Evolutionary conservation across 1,139 yeast genomes (phyloP), one percentile per base, ranked within the genome.

Genomic region (Meyerozyma sp.): DNA sequence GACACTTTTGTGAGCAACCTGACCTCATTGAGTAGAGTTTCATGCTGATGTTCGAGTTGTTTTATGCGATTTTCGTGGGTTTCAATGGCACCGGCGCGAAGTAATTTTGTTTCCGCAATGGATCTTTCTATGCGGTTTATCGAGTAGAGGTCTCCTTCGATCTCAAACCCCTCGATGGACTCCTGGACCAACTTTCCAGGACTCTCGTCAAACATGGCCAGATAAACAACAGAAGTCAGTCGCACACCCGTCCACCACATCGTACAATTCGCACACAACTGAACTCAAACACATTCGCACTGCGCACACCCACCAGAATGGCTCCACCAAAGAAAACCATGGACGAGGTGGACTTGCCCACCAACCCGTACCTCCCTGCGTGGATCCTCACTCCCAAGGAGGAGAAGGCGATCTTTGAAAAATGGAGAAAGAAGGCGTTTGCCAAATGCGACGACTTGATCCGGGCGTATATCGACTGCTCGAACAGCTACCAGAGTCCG

Each of bases 311-410:
- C 5, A 2, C 6, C 29, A 27, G 2, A 2, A 11, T 20, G 37
- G 25, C 37, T 10, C 37, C 37, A 21, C 37, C 42, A 14, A 66
- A 70, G 52, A 70, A 70, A 48, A 59, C 70, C 16, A 69, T 58
- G 49, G 72, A 66, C 32, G 73, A 66, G 39, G 63, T 69, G 7
- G 73, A 69, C 32, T 62, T 73, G 40, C 75, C 72, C 38, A 62
- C 73, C 9, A 70, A 73, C 53, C 77, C 77, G 26, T 66, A 65
- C 51, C 63, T 86, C 37, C 96, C 96, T 1, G 70, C 81, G 11
- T 90, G 97, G 97, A 78, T 88, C 54, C 70, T 90, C 36, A 81
- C 94, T 0, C 96, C 96, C 3, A 77, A 77, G 52, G 97, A 90
- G 59, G 97, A 90, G 59, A 84, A 84, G 63, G 79, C 83, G 52